Evolutionary conservation across 2,329 filamentous ascomycete genomes (phyloP).

Genomic region (Epichloe sibirici): DNA sequence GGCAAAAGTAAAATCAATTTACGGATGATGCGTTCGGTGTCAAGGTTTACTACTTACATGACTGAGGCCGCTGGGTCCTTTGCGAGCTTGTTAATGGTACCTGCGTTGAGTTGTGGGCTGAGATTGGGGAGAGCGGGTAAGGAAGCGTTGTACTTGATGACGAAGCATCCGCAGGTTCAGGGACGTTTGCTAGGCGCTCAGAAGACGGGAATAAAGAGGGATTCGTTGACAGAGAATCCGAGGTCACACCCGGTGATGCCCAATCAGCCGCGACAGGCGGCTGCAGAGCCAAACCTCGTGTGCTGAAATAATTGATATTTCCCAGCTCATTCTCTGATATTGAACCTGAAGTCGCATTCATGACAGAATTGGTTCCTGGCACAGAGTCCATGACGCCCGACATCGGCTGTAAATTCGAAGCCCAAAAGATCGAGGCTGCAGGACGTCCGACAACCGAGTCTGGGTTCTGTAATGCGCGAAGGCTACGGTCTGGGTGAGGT

Average conservation of each 20-base stretch:
- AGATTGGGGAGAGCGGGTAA: slow-evolving; percentile 6
- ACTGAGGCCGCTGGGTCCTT: slow-evolving; percentile 1
- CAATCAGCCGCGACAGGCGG: slow-evolving; percentile 1
- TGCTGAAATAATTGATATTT: neutral
- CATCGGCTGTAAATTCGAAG: neutral
- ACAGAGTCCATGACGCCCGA: neutral
- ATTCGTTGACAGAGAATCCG: slow-evolving; percentile 12
- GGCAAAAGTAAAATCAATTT: neutral
- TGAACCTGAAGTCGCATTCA: neutral
- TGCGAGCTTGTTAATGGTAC: neutral
- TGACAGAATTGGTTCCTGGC: neutral
- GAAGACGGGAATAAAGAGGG: slow-evolving; percentile 7
- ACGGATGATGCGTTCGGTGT: neutral
- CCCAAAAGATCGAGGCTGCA: neutral
- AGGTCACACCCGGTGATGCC: slow-evolving; percentile 9
- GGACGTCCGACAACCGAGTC: neutral
- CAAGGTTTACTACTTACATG: slow-evolving; percentile 2
- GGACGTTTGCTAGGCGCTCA: slow-evolving; percentile 10
- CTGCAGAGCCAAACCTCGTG: slow-evolving; percentile 1
- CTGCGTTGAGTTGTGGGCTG: slow-evolving; percentile 4
- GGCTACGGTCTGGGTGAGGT: slow-evolving; percentile 4
- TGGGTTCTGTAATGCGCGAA: slow-evolving; percentile 1
- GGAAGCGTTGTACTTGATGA: slow-evolving; percentile 8
- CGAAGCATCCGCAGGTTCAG: slow-evolving; percentile 10
- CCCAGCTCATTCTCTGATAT: neutral